Evolutionary conservation across 2,329 filamentous ascomycete species (phyloP).

Genomic region (Lanzia echinophila): DNA sequence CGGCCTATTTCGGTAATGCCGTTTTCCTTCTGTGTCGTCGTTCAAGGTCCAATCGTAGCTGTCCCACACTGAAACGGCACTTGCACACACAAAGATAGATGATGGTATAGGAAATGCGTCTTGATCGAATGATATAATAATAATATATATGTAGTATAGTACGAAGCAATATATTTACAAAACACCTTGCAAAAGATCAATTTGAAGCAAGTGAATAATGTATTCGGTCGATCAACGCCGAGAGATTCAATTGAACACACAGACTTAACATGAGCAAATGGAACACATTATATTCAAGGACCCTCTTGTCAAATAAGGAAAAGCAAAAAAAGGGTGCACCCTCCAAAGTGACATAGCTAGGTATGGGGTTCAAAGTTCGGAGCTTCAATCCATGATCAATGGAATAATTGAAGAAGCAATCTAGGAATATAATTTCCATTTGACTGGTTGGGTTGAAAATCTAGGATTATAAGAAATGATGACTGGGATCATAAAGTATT

Average conservation of each 20-base stretch:
- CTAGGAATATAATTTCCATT: too few relatives aligned
- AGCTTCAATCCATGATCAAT: too few relatives aligned
- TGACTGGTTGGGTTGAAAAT: too few relatives aligned
- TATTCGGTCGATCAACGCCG: not conserved
- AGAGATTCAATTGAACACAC: slow-evolving; percentile 9
- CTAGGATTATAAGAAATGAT: too few relatives aligned
- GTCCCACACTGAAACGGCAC: slow-evolving; percentile 9
- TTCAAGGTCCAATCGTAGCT: slow-evolving; percentile 3
- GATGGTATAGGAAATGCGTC: not conserved
- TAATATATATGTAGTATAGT: not conserved
- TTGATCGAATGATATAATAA: not conserved
- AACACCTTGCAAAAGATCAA: slow-evolving; percentile 1
- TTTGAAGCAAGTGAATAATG: not conserved
- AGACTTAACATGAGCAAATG: not conserved
- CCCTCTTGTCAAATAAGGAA: too few relatives aligned
- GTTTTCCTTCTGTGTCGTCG: not conserved
- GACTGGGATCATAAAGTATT: too few relatives aligned
- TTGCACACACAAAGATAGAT: slow-evolving; percentile 1
- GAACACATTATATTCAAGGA: not conserved
- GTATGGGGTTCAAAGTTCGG: too few relatives aligned
- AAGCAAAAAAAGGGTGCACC: too few relatives aligned
- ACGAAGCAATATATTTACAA: not conserved
- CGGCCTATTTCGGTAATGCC: not conserved
- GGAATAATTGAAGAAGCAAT: too few relatives aligned
- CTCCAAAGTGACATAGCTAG: too few relatives aligned